Conservation (phyloP, 768 basidiomycete species). For the Naganishia onofrii region DNA sequence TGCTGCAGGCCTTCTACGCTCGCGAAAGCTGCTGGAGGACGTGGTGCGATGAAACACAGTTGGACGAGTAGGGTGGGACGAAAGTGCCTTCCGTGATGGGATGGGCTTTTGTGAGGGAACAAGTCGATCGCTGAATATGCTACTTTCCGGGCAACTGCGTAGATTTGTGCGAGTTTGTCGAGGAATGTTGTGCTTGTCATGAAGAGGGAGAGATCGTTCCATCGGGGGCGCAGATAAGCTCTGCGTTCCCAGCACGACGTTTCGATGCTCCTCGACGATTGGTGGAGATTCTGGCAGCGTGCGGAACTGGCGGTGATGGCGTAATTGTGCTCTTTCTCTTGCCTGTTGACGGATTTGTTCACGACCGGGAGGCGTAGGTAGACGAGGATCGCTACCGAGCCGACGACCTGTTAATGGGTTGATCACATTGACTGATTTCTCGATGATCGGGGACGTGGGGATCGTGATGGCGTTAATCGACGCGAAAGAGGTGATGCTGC, state of each 20-base stretch:
- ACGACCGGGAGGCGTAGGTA: background rate
- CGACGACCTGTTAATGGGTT: conserved; percentile 14
- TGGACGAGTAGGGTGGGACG: background rate
- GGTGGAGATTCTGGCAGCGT: no score
- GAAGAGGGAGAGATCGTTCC: background rate
- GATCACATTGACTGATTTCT: conserved; percentile 5
- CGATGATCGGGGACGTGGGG: background rate
- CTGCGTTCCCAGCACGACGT: background rate
- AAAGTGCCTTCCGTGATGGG: background rate
- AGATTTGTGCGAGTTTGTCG: background rate
- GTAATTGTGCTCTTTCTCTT: background rate
- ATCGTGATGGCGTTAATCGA: background rate
- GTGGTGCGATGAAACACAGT: background rate
- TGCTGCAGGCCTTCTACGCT: background rate
- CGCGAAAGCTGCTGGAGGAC: background rate
- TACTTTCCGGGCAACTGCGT: background rate
- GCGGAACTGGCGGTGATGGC: no score
- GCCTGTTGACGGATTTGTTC: background rate
- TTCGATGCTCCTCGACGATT: background rate
- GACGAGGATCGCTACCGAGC: background rate
- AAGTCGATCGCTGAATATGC: background rate
- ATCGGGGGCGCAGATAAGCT: background rate
- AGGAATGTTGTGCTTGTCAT: background rate
- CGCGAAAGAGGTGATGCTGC: background rate
- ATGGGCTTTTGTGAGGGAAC: background rate